Base-by-base conservation (phyloP, 1,139 yeast genomes). In the Diutina neorugosa region DNA sequence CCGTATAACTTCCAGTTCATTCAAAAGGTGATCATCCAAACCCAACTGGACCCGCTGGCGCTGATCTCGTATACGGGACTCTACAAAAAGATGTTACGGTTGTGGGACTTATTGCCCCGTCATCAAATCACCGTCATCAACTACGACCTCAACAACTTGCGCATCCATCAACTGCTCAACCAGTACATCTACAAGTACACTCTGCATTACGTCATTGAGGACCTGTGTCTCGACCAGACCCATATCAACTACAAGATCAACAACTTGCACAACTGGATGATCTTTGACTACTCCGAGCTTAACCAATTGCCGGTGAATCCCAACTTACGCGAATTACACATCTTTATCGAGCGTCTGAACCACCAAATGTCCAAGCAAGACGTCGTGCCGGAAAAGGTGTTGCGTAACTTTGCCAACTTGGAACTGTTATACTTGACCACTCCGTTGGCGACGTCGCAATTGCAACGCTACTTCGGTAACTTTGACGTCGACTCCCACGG, bases 221-320 rank as follows among this genome's bases (percentile, higher is more conserved):
- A 55, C 47, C 53, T 18, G 21, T 21, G 34, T 52, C 52, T 42
- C 44, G 51, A 42, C 48, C 40, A 31, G 53, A 43, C 58, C 54
- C 52, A 51, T 25, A 40, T 44, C 31, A 34, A 41, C 31, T 46
- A 51, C 14, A 62, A 61, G 51, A 57, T 63, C 16, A 59, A 56
- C 48, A 61, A 62, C 51, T 58, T 65, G 51, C 57, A 53, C 23
- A 65, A 64, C 57, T 64, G 69, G 68, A 58, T 60, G 37, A 57
- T 64, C 2, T 59, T 62, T 44, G 63, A 62, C 52, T 56, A 60
- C 40, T 53, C 57, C 21, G 69, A 65, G 52, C 57, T 65, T 51
- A 43, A 54, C n/a, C 55, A 56, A 31, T 52, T 64, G 42, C 68
- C 68, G 2, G 55, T 49, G 46, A 63, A 65, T 51, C 53, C 51